phyloP scores from a whole-genome alignment of 2,329 filamentous ascomycete genomes.

The Fusarium lateritium region DNA sequence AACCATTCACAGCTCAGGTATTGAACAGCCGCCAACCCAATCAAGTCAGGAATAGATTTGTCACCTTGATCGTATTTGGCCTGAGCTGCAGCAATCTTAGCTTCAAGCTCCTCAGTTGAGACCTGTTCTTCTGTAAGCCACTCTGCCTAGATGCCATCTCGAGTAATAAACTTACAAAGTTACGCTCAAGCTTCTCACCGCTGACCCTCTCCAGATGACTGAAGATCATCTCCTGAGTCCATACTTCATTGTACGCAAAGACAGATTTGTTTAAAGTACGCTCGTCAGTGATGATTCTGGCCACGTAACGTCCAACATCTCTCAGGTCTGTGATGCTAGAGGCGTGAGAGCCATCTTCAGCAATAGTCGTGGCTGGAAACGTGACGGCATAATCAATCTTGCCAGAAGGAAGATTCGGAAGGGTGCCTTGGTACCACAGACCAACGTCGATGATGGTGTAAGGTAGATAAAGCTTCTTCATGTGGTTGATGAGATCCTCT shows the following conservation, averaged over 20 bases:
- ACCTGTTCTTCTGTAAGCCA: conserved; percentile 18
- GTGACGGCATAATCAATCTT: conserved; percentile 52
- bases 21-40: conserved; percentile 17
- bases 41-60: conserved; percentile 10
- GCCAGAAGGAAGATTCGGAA: conserved; percentile 50
- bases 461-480: conserved; percentile 63
- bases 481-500: conserved; percentile 64
- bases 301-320: conserved; percentile 69
- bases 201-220: conserved; percentile 61
- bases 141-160: fast-evolving
- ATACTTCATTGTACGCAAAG: conserved; percentile 63
- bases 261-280: conserved; percentile 68
- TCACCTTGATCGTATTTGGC: conserved; percentile 9
- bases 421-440: conserved; percentile 68
- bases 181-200: conserved; percentile 61
- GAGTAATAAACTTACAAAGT: conserved; percentile 16
- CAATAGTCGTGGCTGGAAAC: conserved; percentile 55
- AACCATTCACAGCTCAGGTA: conserved; percentile 38
- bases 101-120: conserved; percentile 18
- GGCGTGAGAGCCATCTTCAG: conserved; percentile 61
- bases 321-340: conserved; percentile 63
- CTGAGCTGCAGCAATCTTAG: conserved; percentile 11
- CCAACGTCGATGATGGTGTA: conserved; percentile 72
- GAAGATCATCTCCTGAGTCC: conserved; percentile 63
- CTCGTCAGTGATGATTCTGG: conserved; percentile 64